Base-by-base conservation (phyloP, 805 yeast genomes). In the Cyberlindnera bimundalis region DNA sequence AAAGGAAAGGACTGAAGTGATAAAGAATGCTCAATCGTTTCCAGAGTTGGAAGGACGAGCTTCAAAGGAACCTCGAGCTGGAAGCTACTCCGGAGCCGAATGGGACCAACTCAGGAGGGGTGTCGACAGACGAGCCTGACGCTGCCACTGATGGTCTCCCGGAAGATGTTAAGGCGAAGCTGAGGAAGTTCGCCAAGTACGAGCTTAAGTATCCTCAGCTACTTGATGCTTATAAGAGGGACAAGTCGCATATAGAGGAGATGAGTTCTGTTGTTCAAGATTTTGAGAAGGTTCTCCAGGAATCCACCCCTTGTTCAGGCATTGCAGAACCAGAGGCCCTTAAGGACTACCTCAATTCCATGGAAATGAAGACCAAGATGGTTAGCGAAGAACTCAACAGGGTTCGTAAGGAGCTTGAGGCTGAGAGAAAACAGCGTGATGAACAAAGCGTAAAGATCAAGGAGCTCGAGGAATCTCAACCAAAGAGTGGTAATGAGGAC, bases 121-220 rank as follows among this genome's bases (percentile, higher is more conserved):
- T 6, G n/a, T 26, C 28, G 12, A 26, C 28, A 12, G 28, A 26
- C 13, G 28, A 26, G 28, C 14, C 28, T 14, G 23, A 39, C 18
- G 37, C 28, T 3, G 37, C 28, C 19, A 28, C 39, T 7, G 42
- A 40, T 14, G 37, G 17, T 13, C 39, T 84, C 25, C 78, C 87
- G 0, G 71, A 74, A 2, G 78, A 74, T 5, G 62, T 88, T 14
- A 73, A 74, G 44, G 63, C 79, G 6, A 84, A 81, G 53, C 62
- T 89, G 60, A 73, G 73, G 41, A 90, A 87, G 65, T 86, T 84
- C 55, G 78, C 73, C 42, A 89, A 88, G 59, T 91, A 90, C 60
- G 98, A 91, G 60, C 84, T 83, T 37, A 89, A 88, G 60, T 91
- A 93, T 58, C 99, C 99, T 0, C 66, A 79, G 31, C 67, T 91